Evolutionary conservation across 208 protist species (phyloP).

Genomic region (Leishmania tarentolae): DNA sequence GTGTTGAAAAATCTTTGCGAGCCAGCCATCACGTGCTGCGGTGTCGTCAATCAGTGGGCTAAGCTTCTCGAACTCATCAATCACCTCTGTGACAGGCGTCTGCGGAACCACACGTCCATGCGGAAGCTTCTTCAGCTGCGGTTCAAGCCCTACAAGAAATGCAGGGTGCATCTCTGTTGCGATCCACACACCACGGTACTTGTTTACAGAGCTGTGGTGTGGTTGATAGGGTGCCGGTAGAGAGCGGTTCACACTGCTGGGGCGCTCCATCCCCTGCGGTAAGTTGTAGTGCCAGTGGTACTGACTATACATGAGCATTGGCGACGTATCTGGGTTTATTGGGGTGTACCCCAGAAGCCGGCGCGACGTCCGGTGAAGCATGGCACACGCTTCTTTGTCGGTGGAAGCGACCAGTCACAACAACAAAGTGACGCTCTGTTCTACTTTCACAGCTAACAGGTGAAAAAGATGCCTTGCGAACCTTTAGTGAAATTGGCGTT

Average conservation of each 20-base stretch:
- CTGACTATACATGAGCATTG: constrained; percentile 88
- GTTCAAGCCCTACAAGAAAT: constrained; percentile 76
- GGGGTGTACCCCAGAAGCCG: constrained; percentile 72
- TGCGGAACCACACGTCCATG: constrained; percentile 74
- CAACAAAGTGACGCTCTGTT: not conserved
- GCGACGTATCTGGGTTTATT: constrained; percentile 88
- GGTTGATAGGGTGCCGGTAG: constrained; percentile 68
- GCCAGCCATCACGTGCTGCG: constrained; percentile 68
- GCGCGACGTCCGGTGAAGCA: constrained; percentile 59
- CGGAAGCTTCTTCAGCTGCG: constrained; percentile 83
- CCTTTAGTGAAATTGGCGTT: constrained; percentile 2
- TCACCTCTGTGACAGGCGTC: constrained; percentile 76
- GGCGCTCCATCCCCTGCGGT: constrained; percentile 85
- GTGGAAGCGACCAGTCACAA: too few species aligned
- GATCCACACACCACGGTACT: constrained; percentile 89
- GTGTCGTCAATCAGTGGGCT: constrained; percentile 75
- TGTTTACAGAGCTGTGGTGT: constrained; percentile 71
- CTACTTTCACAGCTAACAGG: not conserved
- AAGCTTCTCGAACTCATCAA: constrained; percentile 70
- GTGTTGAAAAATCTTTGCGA: constrained; percentile 88
- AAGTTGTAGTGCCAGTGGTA: constrained; percentile 93
- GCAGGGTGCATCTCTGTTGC: constrained; percentile 78
- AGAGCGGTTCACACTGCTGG: constrained; percentile 78
- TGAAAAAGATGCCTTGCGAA: not conserved
- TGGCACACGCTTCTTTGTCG: constrained; percentile 13